Base-by-base conservation (phyloP, 805 yeast species). In the Candida arabinofermentans region DNA sequence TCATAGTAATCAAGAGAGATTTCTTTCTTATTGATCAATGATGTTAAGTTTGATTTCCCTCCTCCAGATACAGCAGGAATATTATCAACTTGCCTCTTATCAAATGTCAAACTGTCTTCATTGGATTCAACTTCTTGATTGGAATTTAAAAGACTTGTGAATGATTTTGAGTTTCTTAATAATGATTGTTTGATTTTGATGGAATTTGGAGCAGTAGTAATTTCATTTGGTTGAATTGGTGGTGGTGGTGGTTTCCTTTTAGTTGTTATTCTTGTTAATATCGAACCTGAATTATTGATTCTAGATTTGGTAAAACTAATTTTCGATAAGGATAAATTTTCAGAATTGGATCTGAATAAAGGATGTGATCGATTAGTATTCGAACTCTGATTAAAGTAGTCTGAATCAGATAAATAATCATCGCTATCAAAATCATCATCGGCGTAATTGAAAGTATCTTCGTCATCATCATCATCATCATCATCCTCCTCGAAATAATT, bases 1-100 rank as follows among this genome's bases (percentile, higher is more conserved):
- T 52, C 50, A 36, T 55, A 61, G 23, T 64, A 73, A 7, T 64
- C 66, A 41, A 79, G 57, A 0, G 80, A 78, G 37, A 73, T 66
- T 8, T 54, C 58, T 26, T 66, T 65, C 22, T 68, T 66, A 24
- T 67, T 67, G 16, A 79, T 70, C 54, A 79, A 49, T 1, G 63
- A 54, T 14, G 79, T 71, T 27, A 75, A 54, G 22, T 64, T 64
- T 2, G 78, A 72, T 16, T 46, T 41, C 19, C 22, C 10, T 5
- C 19, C 9, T 2, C 16, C 19, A 1, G 29, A 18, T 5, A 16
- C 6, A 5, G 21, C 3, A 14, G 6, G n/a, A 12, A 1, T 18
- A 22, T 8, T 16, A 9, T 39, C 21, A 10, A 34, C 24, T 8
- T 17, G 16, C 13, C 16, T 24, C 27, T 41, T 41, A 5, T 34